phyloP scores from a whole-genome alignment of 169 alveolate species.

The Fabrea salina region DNA sequence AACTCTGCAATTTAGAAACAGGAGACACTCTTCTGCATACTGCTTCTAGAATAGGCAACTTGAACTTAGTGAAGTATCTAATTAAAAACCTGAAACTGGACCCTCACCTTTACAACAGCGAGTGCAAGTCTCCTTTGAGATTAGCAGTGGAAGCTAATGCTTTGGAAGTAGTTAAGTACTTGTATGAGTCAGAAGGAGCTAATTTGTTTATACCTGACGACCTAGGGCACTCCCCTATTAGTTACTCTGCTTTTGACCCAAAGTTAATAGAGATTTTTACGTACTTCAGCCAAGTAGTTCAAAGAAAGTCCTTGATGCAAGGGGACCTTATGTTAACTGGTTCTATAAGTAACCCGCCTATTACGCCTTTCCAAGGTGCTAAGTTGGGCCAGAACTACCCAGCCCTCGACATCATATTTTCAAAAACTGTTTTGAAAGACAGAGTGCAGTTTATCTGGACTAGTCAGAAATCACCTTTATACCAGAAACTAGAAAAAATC shows the following conservation, averaged over 20 bases:
- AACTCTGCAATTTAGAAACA: background rate
- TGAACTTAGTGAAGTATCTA: background rate
- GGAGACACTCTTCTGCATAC: constrained; percentile 21
- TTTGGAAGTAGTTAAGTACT: background rate
- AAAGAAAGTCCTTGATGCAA: background rate
- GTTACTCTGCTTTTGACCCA: constrained; percentile 10
- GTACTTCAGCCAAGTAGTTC: background rate
- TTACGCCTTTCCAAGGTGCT: constrained; percentile 19
- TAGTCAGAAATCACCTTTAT: background rate
- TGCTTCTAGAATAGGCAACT: background rate
- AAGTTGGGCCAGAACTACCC: background rate
- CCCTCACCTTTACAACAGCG: background rate
- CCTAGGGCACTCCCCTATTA: background rate
- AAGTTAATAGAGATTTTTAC: background rate
- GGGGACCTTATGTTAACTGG: constrained; percentile 18
- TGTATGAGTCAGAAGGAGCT: background rate
- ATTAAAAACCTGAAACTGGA: background rate
- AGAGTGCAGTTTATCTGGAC: background rate
- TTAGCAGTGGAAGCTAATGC: constrained; percentile 6
- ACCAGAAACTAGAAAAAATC: background rate
- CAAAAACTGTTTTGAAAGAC: background rate
- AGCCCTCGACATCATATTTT: background rate
- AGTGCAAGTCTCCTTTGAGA: background rate
- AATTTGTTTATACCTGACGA: constrained; percentile 18
- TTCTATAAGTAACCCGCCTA: constrained; percentile 10